Base-by-base conservation (phyloP, 2,329 filamentous ascomycete species). In the Cordyceps militaris region DNA sequence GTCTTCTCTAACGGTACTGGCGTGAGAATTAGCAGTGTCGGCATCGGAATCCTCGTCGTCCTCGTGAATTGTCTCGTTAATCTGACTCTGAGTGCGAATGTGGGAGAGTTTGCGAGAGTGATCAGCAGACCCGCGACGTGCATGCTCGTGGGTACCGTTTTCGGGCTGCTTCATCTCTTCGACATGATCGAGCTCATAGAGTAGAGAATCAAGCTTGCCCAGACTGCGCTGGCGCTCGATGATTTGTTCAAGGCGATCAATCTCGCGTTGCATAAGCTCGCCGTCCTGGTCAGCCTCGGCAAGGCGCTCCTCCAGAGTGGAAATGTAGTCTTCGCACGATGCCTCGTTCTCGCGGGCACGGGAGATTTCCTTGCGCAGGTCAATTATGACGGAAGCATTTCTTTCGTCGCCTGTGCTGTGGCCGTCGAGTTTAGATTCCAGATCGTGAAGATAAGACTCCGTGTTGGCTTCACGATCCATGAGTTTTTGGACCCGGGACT, bases 211-310 rank as follows among this genome's bases (percentile, higher is more conserved):
- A 3, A 99, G 82, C 71, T 97, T 96, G 42, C 94, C 94, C 3
- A 99, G 83, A 69, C 92, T 97, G 60, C 94, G 84, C 71, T 99
- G 94, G 50, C 95, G 89, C 71, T 97, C 93, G 53, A 99, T 85
- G 8, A 99, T 91, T 71, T 96, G 90, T 72, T 97, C 94, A 13
- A 99, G 79, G 34, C 93, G 85, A 66, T 97, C 90, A 62, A 99
- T 89, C 68, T 99, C 94, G 36, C 93, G 89, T 70, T 96, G 91
- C 93, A 99, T 97, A 60, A 97, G 77, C 70, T 97, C 94, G 62
- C 90, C 85, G 69, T 99, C 94, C 71, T 97, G 93, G 66, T 99
- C 94, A 2, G 93, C 88, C 72, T 99, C 94, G 0, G 94, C 94
- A 9, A 99, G 81, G 23, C 93, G 88, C 74, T 97, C 94, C 70